Base-by-base conservation (phyloP, 73 alveolate species). In the Paramecium pentaurelia region DNA sequence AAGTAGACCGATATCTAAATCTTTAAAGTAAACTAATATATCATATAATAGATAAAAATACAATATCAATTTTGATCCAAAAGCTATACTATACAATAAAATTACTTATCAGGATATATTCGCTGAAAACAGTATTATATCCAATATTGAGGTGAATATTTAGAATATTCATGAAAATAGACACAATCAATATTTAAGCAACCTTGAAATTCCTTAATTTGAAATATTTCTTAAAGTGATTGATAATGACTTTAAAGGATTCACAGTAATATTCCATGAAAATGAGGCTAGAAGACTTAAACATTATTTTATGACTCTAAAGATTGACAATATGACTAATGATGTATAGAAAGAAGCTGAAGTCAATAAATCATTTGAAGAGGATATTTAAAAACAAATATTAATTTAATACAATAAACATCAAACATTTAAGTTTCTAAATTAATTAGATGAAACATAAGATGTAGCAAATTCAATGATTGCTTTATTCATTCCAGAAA, bases 381-480 rank as follows among this genome's bases (percentile, higher is more conserved):
- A 80, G 14, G 91, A 80, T 80, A 80, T 80, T 32, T 2, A 80
- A 80, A 80, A 18, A 47, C 38, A 42, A 80, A 80, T 80, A 8
- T 9, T 14, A 47, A 80, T 32, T 14, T 25, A 34, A 44, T 80
- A 80, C 12, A 45, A 45, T 27, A 80, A 44, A 49, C 91, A 80
- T 45, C 7, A 80, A 47, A 80, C 91, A 6, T 80, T 80, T 27
- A 80, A 80, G 30, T 80, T 80, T 25, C 49, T 80, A 22, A 80
- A 80, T 49, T 27, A 80, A 20, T 36, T 80, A 20, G 91, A 80
- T 27, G 71, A 80, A 27, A 80, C 91, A 18, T 47, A 80, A 47
- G 91, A 80, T 80, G 91, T 80, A 18, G 91, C 64, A 0, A 80
- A 80, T 80, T 80, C 91, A 45, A 80, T 80, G 91, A 80, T 80